Evolutionary conservation across 2,329 filamentous ascomycete species (phyloP).

Genomic region (Pezicula radicicola): DNA sequence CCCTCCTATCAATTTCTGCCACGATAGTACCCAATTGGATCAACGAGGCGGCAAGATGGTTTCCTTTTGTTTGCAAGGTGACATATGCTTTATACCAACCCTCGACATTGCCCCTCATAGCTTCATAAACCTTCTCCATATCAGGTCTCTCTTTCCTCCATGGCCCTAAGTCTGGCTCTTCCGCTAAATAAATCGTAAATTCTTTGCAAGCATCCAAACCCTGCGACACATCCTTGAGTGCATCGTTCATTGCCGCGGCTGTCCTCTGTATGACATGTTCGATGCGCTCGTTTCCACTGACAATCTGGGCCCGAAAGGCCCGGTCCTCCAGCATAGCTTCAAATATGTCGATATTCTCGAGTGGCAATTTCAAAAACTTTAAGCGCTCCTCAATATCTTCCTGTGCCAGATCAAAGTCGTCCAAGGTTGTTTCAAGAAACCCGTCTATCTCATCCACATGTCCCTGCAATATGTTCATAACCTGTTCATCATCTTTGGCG

Average conservation of each 20-base stretch:
- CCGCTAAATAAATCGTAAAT: slow-evolving; percentile 71
- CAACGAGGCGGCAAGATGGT: slow-evolving; percentile 66
- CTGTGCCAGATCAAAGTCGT: slow-evolving; percentile 77
- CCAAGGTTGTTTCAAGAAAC: slow-evolving; percentile 81
- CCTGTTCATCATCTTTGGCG: slow-evolving; percentile 85
- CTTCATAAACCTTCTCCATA: slow-evolving; percentile 71
- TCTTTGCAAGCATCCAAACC: slow-evolving; percentile 74
- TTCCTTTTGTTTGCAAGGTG: slow-evolving; percentile 70
- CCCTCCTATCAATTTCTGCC: slow-evolving; percentile 81
- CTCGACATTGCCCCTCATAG: slow-evolving; percentile 90
- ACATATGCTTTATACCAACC: slow-evolving; percentile 83
- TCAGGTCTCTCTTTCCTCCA: slow-evolving; percentile 58
- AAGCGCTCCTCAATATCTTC: slow-evolving; percentile 79
- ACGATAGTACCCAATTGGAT: slow-evolving; percentile 74
- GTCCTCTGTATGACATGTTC: slow-evolving; percentile 86
- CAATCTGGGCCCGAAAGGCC: slow-evolving; percentile 75
- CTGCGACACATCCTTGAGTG: slow-evolving; percentile 74
- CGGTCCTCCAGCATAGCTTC: slow-evolving; percentile 85
- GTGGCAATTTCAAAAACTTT: slow-evolving; percentile 75
- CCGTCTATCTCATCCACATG: slow-evolving; percentile 94
- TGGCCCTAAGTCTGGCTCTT: slow-evolving; percentile 60
- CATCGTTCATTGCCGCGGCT: slow-evolving; percentile 70
- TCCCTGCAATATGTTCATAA: slow-evolving; percentile 82
- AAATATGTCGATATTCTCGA: slow-evolving; percentile 79
- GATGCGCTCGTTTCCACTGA: slow-evolving; percentile 86